Percentiles rank a stretch among this genome's conserved stretches.
These are phyloP conservation scores for Ceratobasidium sp. DNA, from an alignment of 1,284 basidiomycete genomes.

Conservation along the genomic window DNA sequence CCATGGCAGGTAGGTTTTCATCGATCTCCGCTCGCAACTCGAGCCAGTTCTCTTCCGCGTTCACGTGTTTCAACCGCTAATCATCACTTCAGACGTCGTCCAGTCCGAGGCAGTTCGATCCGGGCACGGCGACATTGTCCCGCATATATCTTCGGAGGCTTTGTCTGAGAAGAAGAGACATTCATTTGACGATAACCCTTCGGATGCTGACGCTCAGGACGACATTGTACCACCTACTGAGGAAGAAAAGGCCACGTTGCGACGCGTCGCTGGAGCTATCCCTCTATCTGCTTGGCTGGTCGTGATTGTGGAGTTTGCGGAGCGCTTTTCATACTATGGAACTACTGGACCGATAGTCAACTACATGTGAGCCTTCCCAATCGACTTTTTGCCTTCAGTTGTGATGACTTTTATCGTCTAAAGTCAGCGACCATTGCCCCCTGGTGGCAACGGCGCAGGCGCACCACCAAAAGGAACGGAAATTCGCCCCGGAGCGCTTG, in stretches of 20 bases:
- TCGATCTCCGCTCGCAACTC: too few species aligned
- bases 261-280: slow-evolving; percentile 36
- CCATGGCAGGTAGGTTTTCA: too few species aligned
- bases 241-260: slow-evolving; percentile 22
- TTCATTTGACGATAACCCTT: background rate
- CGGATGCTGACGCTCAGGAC: background rate
- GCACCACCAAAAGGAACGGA: slow-evolving; percentile 48
- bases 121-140: background rate
- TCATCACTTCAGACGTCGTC: background rate
- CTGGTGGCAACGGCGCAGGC: slow-evolving; percentile 51
- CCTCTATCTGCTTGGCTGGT: slow-evolving; percentile 46
- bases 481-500: slow-evolving; percentile 51
- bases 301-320: slow-evolving; percentile 51
- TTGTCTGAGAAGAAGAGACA: slow-evolving; percentile 1
- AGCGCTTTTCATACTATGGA: slow-evolving; percentile 53
- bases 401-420: too few species aligned
- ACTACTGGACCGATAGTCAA: slow-evolving; percentile 51
- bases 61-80: background rate
- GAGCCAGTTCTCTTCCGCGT: too few species aligned
- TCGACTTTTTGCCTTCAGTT: too few species aligned
- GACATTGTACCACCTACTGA: slow-evolving; percentile 30
- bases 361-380: slow-evolving; percentile 47
- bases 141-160: background rate
- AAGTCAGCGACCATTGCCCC: slow-evolving; percentile 49
- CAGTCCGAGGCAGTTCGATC: background rate